phyloP scores from a whole-genome alignment of 345 rosid genomes.

The Acer negundo region DNA sequence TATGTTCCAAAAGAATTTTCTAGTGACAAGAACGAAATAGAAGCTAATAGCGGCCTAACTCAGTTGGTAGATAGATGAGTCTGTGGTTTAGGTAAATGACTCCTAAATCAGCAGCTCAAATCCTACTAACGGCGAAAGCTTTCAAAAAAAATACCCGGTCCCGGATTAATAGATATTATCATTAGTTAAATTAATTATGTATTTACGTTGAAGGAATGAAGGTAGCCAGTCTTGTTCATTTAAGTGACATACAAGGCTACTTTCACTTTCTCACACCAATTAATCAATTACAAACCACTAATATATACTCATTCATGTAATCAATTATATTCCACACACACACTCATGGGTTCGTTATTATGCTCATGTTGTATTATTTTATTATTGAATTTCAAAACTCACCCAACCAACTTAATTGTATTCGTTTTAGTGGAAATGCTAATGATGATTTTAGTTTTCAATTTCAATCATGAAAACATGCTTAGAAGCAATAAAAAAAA shows the following conservation, averaged over 20 bases:
- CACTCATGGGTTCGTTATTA: not conserved
- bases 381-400: not conserved
- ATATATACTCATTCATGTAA: not conserved
- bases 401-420: not conserved
- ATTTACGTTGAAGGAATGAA: not conserved
- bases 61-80: too few species aligned
- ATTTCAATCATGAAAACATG: slow-evolving; percentile 72
- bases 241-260: not conserved
- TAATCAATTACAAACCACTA: not conserved
- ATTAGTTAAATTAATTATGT: too few species aligned
- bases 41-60: too few species aligned
- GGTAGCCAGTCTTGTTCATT: not conserved
- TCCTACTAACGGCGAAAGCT: too few species aligned
- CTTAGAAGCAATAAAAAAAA: slow-evolving; percentile 77
- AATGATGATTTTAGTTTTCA: slow-evolving; percentile 35
- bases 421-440: slow-evolving; percentile 29
- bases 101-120: too few species aligned
- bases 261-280: slow-evolving; percentile 5
- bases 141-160: too few species aligned
- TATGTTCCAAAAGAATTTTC: too few species aligned
- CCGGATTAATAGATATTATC: too few species aligned
- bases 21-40: too few species aligned
- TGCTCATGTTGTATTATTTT: too few species aligned
- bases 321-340: not conserved
- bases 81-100: too few species aligned